These are phyloP conservation scores for Diaporthe caulivora DNA, from an alignment of 2,329 filamentous ascomycete genomes.

Conservation along the genomic window DNA sequence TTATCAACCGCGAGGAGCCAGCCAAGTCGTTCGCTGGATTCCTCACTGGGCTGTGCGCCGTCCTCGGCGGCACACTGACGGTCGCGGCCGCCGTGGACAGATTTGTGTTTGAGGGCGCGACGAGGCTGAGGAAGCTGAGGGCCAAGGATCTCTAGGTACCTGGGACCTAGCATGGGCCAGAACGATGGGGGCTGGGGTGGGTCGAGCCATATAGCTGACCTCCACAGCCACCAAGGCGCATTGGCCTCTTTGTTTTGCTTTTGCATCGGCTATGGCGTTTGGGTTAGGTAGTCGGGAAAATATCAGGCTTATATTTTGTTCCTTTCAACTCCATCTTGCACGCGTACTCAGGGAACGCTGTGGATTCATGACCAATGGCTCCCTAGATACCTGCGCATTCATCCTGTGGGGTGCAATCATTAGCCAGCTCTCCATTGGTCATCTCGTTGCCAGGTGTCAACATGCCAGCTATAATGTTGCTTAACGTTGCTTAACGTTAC, in stretches of 20 bases:
- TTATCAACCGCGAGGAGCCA: constrained; percentile 94
- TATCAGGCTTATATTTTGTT: background rate
- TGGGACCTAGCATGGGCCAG: background rate
- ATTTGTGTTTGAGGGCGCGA: constrained; percentile 88
- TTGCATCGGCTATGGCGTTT: constrained; percentile 41
- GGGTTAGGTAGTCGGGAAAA: constrained; percentile 36
- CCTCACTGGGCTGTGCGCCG: constrained; percentile 91
- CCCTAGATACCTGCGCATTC: constrained; percentile 4
- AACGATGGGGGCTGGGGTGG: too few relatives aligned
- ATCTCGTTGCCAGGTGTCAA: background rate
- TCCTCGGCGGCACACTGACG: constrained; percentile 94
- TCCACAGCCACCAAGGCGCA: background rate
- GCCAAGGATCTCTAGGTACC: constrained; percentile 66
- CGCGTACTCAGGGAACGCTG: background rate
- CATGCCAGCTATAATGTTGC: background rate
- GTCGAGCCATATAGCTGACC: constrained; percentile 1
- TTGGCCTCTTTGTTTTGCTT: constrained; percentile 12
- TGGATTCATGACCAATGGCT: background rate
- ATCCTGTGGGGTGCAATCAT: background rate
- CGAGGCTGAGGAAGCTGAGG: constrained; percentile 88
- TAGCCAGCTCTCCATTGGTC: background rate
- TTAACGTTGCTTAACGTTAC: background rate
- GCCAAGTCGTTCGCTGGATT: constrained; percentile 93
- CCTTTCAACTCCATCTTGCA: background rate
- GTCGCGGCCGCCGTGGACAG: constrained; percentile 95